A percentile compares a stretch with the other conserved stretches of the same genome.
phyloP scores from a whole-genome alignment of 169 alveolate species.

The Plasmodium falciparum region DNA sequence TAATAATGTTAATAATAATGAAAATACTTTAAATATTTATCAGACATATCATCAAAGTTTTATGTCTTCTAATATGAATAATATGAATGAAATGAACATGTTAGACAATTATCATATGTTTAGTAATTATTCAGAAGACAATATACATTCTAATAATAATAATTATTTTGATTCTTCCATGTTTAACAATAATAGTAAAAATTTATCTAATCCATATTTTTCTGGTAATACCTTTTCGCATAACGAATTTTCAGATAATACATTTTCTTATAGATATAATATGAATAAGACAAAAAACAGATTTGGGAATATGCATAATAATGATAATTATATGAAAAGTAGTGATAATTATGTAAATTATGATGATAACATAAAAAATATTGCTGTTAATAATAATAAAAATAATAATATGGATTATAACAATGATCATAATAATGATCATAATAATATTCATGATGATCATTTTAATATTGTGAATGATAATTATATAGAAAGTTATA shows the following conservation, averaged over 20 bases:
- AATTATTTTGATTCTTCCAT: constrained; percentile 29
- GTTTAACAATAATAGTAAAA: constrained; percentile 39
- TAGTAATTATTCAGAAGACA: constrained; percentile 37
- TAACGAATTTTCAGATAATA: constrained; percentile 46
- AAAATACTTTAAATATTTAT: constrained; percentile 27
- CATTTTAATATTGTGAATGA: constrained; percentile 28
- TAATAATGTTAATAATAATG: constrained; percentile 8
- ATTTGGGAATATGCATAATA: neutral
- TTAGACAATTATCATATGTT: constrained; percentile 59
- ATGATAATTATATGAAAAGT: constrained; percentile 16
- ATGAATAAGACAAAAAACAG: constrained; percentile 27
- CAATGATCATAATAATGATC: too few relatives aligned
- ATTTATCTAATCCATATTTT: constrained; percentile 47
- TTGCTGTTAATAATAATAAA: neutral
- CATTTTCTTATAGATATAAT: constrained; percentile 41
- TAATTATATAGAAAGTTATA: constrained; percentile 46
- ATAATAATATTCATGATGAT: neutral
- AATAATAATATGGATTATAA: neutral
- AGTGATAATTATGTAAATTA: constrained; percentile 41
- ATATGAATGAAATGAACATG: constrained; percentile 24
- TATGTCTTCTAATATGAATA: constrained; percentile 17
- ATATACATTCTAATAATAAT: constrained; percentile 26
- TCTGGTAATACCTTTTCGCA: constrained; percentile 49
- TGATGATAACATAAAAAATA: constrained; percentile 4
- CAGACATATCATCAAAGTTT: constrained; percentile 60